These are phyloP conservation scores for Xylaria palmicola DNA, from an alignment of 495 filamentous ascomycete species.

Conservation along the genomic window DNA sequence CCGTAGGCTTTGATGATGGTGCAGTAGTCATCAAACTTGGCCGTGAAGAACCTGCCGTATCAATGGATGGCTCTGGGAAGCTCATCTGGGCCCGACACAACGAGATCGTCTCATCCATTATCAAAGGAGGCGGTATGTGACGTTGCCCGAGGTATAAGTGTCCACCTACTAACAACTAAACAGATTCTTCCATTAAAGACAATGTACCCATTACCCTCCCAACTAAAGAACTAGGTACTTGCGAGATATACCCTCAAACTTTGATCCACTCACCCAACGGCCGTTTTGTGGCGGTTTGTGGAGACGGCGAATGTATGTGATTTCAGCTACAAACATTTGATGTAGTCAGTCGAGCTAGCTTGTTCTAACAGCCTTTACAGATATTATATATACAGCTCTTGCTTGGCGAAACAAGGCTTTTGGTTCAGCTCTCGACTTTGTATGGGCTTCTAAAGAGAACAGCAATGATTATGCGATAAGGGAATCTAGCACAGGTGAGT, in stretches of 20 bases:
- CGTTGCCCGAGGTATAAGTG: background rate
- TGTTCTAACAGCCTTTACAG: slow-evolving; percentile 8
- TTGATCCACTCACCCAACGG: slow-evolving; percentile 96
- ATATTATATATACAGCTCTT: slow-evolving; percentile 96
- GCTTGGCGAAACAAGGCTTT: slow-evolving; percentile 98
- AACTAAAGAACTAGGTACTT: slow-evolving; percentile 90
- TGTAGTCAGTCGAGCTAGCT: background rate
- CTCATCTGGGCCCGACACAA: slow-evolving; percentile 93
- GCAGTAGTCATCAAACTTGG: slow-evolving; percentile 98
- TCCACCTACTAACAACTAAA: slow-evolving; percentile 11
- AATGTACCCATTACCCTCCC: slow-evolving; percentile 80
- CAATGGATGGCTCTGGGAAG: slow-evolving; percentile 95
- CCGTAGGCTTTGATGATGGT: slow-evolving; percentile 96
- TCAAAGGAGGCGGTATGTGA: slow-evolving; percentile 75
- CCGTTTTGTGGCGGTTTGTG: slow-evolving; percentile 93
- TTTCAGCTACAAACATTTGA: background rate
- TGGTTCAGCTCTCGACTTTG: slow-evolving; percentile 91
- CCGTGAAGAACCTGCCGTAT: slow-evolving; percentile 93
- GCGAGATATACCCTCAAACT: slow-evolving; percentile 95
- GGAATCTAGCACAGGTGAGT: slow-evolving; percentile 76
- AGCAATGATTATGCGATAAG: slow-evolving; percentile 98
- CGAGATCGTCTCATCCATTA: slow-evolving; percentile 89
- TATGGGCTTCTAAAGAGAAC: slow-evolving; percentile 96
- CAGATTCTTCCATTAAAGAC: slow-evolving; percentile 79
- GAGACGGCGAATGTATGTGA: slow-evolving; percentile 71